Base-by-base conservation (phyloP, 2,329 filamentous ascomycete genomes). In the Claviceps paspali region DNA sequence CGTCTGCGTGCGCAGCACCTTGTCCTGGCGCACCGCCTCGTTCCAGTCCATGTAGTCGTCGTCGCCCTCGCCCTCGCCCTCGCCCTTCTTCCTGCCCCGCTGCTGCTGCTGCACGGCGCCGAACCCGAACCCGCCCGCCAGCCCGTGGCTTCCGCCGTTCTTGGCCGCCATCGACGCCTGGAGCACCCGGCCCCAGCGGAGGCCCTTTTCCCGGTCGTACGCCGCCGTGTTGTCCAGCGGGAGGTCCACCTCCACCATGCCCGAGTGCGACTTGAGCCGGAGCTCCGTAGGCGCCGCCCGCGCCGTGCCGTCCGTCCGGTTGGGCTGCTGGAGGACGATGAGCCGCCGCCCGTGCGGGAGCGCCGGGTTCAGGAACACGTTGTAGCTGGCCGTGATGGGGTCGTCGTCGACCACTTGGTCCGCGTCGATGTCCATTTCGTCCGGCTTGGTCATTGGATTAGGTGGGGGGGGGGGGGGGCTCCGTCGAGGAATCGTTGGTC, bases 181-280 rank as follows among this genome's bases (percentile, higher is more conserved):
- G 45, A 96, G 63, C 2, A 82, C 76, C 50, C 82, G 75, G 14
- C 87, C 91, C 73, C 85, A 96, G 45, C 74, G 70, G 36, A 91
- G 62, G 33, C 85, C 88, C 62, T 88, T 86, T 46, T 73, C 71
- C 46, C 79, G 73, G 61, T 96, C 86, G 65, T 94, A 96, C 52
- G 83, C 79, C 41, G 56, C 57, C 39, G 67, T 64, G 43, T 76
- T 77, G 63, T 78, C 76, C 48, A 95, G 67, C 4, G 85, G 84
- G n/a, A 95, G 71, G 55, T 98, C 91, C 36, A 96, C 68, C 61
- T 98, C 91, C 39, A 95, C 67, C 62, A 95, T 82, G 39, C 87
- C 87, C 0, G 82, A 74, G 39, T 70, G 63, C 11, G 79, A 72
- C 63, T 96, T 98, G 55, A 94, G 64, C 47, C 88, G 84, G 50